phyloP scores from a whole-genome alignment of 2,329 filamentous ascomycete species.

The Cucurbitaria berberidis region DNA sequence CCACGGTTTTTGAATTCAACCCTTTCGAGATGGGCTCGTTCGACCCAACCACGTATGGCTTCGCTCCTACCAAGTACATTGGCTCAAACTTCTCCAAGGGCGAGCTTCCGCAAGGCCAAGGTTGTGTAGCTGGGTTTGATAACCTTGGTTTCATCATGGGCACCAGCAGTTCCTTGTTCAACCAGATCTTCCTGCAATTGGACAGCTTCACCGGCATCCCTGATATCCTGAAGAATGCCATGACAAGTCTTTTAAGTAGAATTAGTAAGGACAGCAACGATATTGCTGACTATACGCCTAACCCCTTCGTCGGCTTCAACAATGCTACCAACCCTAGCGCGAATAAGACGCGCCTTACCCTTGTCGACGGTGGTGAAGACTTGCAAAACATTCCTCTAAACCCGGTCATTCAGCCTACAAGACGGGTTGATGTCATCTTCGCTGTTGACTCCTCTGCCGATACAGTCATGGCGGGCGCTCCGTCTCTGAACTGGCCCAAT shows the following conservation, averaged over 20 bases:
- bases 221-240: conserved; percentile 57
- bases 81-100: conserved; percentile 75
- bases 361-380: conserved; percentile 82
- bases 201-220: conserved; percentile 60
- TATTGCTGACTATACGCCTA: conserved; percentile 75
- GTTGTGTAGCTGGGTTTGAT: conserved; percentile 81
- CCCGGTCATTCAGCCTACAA: conserved; percentile 75
- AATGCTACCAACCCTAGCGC: conserved; percentile 65
- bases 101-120: conserved; percentile 58
- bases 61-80: conserved; percentile 72
- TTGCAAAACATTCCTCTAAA: conserved; percentile 79
- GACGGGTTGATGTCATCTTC: conserved; percentile 79
- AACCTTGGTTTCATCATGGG: conserved; percentile 85
- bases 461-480: conserved; percentile 52
- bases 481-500: conserved; percentile 70
- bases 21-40: conserved; percentile 81
- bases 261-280: conserved; percentile 69
- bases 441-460: conserved; percentile 81
- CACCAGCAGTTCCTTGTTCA: conserved; percentile 85
- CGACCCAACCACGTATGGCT: conserved; percentile 74
- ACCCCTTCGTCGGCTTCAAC: conserved; percentile 75
- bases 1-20: conserved; percentile 78
- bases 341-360: conserved; percentile 61
- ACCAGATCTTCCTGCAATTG: conserved; percentile 72
- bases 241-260: conserved; percentile 59